Conservation (phyloP, 208 protist genomes). For the Leishmania aethiopica region DNA sequence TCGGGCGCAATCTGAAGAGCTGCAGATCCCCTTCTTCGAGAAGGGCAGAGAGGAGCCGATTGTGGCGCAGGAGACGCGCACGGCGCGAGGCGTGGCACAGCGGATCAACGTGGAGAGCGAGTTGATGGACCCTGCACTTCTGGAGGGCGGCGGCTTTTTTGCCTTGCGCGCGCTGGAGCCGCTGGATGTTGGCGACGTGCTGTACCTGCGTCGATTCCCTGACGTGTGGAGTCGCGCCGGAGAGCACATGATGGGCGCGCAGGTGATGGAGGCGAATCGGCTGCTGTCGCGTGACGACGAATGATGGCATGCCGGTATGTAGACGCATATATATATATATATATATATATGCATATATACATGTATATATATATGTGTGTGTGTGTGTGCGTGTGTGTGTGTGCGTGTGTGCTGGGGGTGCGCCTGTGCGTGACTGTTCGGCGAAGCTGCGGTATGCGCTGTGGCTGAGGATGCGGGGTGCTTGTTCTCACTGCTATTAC, state of each 20-base stretch:
- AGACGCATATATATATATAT: not conserved
- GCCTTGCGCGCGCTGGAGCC: constrained; percentile 71
- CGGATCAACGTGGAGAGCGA: constrained; percentile 37
- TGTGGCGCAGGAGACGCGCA: constrained; percentile 18
- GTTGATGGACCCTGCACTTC: constrained; percentile 44
- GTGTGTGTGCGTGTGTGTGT: not conserved
- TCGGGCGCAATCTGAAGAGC: constrained; percentile 43
- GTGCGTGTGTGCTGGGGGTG: not conserved
- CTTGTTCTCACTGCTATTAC: not conserved
- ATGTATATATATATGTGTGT: too few species aligned
- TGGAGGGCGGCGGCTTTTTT: constrained; percentile 68
- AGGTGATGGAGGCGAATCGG: constrained; percentile 75
- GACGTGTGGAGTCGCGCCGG: constrained; percentile 34
- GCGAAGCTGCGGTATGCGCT: not conserved
- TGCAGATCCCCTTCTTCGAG: constrained; percentile 50
- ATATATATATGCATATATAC: too few species aligned
- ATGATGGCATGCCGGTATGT: not conserved
- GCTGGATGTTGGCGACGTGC: constrained; percentile 69
- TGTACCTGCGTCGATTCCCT: constrained; percentile 76
- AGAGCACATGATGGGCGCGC: constrained; percentile 55
- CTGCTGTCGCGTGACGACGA: constrained; percentile 42
- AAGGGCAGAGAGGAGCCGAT: constrained; percentile 26
- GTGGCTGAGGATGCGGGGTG: not conserved
- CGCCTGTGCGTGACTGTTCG: not conserved
- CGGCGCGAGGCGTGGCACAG: constrained; percentile 13